These are phyloP conservation scores for Polygonum aviculare DNA, from an alignment of 148 eudicot genomes.

Conservation along the genomic window DNA sequence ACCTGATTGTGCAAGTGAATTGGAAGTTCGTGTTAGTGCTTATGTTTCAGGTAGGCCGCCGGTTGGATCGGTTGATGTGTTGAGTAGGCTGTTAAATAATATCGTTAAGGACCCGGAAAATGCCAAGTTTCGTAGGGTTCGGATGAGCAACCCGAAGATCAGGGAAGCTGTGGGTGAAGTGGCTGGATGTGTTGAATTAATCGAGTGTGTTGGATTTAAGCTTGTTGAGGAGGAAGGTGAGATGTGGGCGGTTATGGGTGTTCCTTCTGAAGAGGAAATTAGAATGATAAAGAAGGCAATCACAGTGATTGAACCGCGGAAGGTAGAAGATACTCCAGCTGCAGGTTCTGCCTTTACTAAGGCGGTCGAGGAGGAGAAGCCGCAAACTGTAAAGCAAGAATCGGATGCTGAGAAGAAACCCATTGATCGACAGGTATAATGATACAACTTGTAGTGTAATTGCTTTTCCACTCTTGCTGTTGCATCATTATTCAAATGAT, in stretches of 20 bases:
- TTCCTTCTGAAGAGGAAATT: slow-evolving; percentile 43
- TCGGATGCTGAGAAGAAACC: slow-evolving; percentile 21
- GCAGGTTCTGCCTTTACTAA: slow-evolving; percentile 18
- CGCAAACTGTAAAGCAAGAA: slow-evolving; percentile 20
- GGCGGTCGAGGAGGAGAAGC: slow-evolving; percentile 41
- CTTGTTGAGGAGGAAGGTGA: slow-evolving; percentile 80
- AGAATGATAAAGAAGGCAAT: slow-evolving; percentile 31
- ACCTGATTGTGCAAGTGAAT: slow-evolving; percentile 13
- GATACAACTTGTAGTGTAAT: neutral
- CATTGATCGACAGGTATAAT: slow-evolving; percentile 59
- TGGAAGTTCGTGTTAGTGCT: slow-evolving; percentile 50
- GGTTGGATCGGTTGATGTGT: slow-evolving; percentile 52
- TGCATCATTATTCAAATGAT: neutral
- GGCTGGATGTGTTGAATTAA: slow-evolving; percentile 65
- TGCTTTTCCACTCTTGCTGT: neutral
- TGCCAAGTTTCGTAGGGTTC: slow-evolving; percentile 70
- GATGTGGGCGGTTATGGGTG: slow-evolving; percentile 85
- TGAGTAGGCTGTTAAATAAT: slow-evolving; percentile 59
- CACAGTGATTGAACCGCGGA: slow-evolving; percentile 36
- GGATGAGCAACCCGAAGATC: slow-evolving; percentile 83
- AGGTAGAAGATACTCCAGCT: slow-evolving; percentile 19
- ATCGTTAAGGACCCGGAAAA: slow-evolving; percentile 69
- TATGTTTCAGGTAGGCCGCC: slow-evolving; percentile 79
- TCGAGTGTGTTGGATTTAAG: slow-evolving; percentile 73
- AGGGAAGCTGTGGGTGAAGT: slow-evolving; percentile 81